Base-by-base conservation (phyloP, 148 eudicot genomes). In the Rhododendron vialii region DNA sequence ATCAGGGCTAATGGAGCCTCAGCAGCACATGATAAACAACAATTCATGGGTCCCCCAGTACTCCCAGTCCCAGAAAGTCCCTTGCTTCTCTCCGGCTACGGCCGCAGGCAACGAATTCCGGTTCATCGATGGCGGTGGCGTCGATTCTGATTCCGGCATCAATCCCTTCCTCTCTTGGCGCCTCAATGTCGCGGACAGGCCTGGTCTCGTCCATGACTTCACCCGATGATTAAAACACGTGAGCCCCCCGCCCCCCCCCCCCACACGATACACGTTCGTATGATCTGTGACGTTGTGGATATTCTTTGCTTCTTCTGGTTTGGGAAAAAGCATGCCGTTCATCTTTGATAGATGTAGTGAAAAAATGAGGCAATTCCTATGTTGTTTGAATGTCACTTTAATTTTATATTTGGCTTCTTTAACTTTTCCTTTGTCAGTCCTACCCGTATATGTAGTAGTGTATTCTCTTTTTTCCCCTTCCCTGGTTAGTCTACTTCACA, bases 151-250 rank as follows among this genome's bases (percentile, higher is more conserved):
- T 55, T 51, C 83, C 50, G 91, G 91, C 73, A 89, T 91, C 45
- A 41, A 41, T 47, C 92, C 92, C 11, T 94, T 92, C 84, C 93
- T 92, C 7, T 93, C 98, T 9, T 95, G 98, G 98, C 91, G 92
- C 0, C 93, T 93, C 18, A 94, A 94, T 84, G 93, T 91, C 45
- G 78, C 93, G 0, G 93, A 95, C 85, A 84, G 98, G 83, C 91
- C 96, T 3, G 88, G 92, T 48, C 90, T 90, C 2, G 94, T 93
- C 65, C 95, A 95, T 83, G 94, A 94, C 92, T 94, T 95, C 86
- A 95, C 96, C 24, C 90, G 95, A 88, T 87, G 53, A 85, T 69
- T 69, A 3, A 24, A 8, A 24, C 28, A n/a, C 4, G 30, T 10
- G 75, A 11, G 35, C 36, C 38, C n/a, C n/a, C n/a, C n/a, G n/a